Base-by-base conservation (phyloP, 2,329 filamentous ascomycete genomes). In the Pseudocercospora crystallina region DNA sequence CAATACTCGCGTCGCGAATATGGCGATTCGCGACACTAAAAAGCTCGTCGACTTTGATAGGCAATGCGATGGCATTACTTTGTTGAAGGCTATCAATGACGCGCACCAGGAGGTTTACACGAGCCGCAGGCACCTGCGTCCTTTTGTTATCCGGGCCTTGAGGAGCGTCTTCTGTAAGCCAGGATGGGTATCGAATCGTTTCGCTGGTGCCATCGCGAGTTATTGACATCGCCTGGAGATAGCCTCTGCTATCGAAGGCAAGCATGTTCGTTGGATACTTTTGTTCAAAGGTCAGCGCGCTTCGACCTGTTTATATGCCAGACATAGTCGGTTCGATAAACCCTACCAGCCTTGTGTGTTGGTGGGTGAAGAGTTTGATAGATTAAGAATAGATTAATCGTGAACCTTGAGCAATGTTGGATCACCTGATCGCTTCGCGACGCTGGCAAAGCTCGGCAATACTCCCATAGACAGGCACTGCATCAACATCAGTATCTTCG, bases 81-180 rank as follows among this genome's bases (percentile, higher is more conserved):
- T 41, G 4, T 26, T 26, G 20, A 7, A 26, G 20, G 20, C 20
- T 26, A 26, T 26, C 20, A 26, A 46, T 13, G 12, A 34, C 20
- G 8, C 26, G 15, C 13, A 46, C 43, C 11, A 46, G 34, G 12
- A 46, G 34, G 20, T 38, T 34, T 12, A 46, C 30, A 14, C 43
- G 30, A 15, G 36, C 33, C 9, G 33, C 32, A 5, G 43, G 43
- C 9, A 20, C 43, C 2, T 9, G 36, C 7, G 32, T 14, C 29
- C 43, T 34, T 30, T 14, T 26, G 13, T 46, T 46, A 33, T 38
- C 15, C 10, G 34, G 43, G 5, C 33, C 33, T 46, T 12, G 15
- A 31, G 17, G 43, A 2, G 43, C 43, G 17, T 46, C 43, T 46
- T 46, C 43, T 8, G 34, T 46, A n/a, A 46, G 30, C 15, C 33